Evolutionary conservation across 441 rosid species (phyloP), one percentile per base, ranked within the genome.

Genomic region (Pelargonium myrrhifolium): DNA sequence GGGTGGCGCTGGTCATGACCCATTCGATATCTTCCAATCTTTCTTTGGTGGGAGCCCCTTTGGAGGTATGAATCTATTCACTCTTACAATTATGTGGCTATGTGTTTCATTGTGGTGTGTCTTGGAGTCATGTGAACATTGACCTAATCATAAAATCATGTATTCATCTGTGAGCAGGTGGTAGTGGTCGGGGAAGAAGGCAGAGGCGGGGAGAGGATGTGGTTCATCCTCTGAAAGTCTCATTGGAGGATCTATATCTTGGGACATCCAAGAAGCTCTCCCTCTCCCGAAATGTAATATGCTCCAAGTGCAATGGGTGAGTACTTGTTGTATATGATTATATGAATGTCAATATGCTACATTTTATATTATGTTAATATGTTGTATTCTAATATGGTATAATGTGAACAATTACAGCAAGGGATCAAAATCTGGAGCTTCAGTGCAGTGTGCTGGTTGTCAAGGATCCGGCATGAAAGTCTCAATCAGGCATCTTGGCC

Each of bases 201-300:
- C 96, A 92, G 75, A 86, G 92, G 61, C 84, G 90, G 75, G 96
- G 98, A 31, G 96, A 88, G 83, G 95, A 90, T 79, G 95, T 90
- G 35, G 74, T 88, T 51, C 98, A 92, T 77, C 93, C 93, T n/a
- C 81, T 92, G 7, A 92, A 92, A 77, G 95, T 89, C 43, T 87
- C 98, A 10, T 65, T 89, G 64, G 98, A 92, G 78, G 96, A 92
- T 70, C 82, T 89, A 0, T 92, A 89, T 74, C 84, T 81, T 37
- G 98, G 98, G 49, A 84, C 87, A 24, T 82, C 87, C 21, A 92
- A 92, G 85, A 92, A 89, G 89, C 58, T 51, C 21, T 51, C 58
- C 6, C 58, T 51, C 58, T 51, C 58, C 18, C 20, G 58, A 18
- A 2, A 89, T 9, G 82, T 81, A 8, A 68, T 92, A 26, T 92